A percentile compares a stretch with the other conserved stretches of the same genome.
These are phyloP conservation scores for Protea cynaroides DNA, from an alignment of 164 flowering plant genomes.

Conservation along the genomic window DNA sequence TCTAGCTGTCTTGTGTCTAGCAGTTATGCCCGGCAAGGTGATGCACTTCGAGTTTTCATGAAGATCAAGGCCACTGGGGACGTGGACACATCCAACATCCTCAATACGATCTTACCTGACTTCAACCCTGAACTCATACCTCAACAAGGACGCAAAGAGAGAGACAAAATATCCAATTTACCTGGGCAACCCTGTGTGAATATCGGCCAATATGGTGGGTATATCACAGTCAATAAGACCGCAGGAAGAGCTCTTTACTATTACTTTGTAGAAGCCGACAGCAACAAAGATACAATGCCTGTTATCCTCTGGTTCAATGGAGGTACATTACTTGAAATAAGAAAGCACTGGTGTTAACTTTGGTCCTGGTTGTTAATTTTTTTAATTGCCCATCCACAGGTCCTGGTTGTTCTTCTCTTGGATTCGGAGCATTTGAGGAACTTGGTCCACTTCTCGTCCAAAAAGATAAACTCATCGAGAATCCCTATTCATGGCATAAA, in stretches of 20 bases:
- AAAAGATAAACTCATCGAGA: conserved; percentile 14
- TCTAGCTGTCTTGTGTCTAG: neutral
- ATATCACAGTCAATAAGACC: conserved; percentile 24
- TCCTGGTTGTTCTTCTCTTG: conserved; percentile 25
- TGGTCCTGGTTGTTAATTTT: too few species aligned
- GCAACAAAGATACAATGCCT: conserved; percentile 24
- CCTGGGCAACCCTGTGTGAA: conserved; percentile 5
- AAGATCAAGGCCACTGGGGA: neutral
- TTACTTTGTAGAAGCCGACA: conserved; percentile 28
- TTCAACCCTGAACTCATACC: neutral
- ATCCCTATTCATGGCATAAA: conserved; percentile 22
- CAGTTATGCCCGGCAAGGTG: neutral
- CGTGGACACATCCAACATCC: neutral
- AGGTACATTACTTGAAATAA: conserved; percentile 14
- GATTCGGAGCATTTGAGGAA: conserved; percentile 22
- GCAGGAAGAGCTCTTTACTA: conserved; percentile 30
- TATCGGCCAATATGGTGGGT: conserved; percentile 29
- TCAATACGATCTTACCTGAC: too few species aligned
- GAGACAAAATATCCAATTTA: neutral
- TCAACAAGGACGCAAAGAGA: neutral
- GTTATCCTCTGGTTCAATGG: conserved; percentile 41
- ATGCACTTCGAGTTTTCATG: neutral
- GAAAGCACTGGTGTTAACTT: neutral
- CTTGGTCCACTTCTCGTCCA: conserved; percentile 26
- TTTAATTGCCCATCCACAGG: conserved; percentile 15